phyloP scores from a whole-genome alignment of 768 basidiomycete species.

The Amanita phalloides region DNA sequence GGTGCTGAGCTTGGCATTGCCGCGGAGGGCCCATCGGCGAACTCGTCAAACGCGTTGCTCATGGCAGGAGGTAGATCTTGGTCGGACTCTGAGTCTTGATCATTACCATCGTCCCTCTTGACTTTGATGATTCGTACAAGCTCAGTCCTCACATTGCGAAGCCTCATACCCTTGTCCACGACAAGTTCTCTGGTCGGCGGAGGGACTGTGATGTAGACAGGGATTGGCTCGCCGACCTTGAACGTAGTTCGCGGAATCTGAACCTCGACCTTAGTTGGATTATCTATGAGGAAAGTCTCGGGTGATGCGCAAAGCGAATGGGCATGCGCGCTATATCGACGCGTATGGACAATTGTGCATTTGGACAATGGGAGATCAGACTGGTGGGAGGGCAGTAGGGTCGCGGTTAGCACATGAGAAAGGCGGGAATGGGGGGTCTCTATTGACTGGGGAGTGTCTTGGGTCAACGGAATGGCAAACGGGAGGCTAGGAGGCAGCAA shows the following conservation, averaged over 20 bases:
- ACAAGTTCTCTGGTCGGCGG: conserved; percentile 62
- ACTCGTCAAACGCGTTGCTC: conserved; percentile 7
- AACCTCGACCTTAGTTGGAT: conserved; percentile 59
- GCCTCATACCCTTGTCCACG: conserved; percentile 55
- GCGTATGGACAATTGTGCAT: conserved; percentile 57
- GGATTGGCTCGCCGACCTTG: conserved; percentile 61
- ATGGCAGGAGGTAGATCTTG: conserved; percentile 14
- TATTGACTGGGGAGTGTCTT: conserved; percentile 77
- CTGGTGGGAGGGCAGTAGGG: conserved; percentile 40
- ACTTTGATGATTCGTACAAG: conserved; percentile 59
- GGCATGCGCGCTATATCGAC: conserved; percentile 61
- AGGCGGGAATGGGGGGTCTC: conserved; percentile 68
- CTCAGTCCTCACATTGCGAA: conserved; percentile 75
- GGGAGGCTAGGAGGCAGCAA: conserved; percentile 52
- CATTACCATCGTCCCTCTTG: conserved; percentile 31
- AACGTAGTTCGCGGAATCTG: conserved; percentile 68
- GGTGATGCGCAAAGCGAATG: conserved; percentile 47
- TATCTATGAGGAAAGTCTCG: conserved; percentile 41
- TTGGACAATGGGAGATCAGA: conserved; percentile 33
- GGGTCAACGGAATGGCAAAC: conserved; percentile 72
- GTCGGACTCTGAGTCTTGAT: conserved; percentile 23
- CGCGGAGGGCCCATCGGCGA: conserved; percentile 7
- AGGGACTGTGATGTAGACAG: conserved; percentile 73
- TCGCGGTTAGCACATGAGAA: conserved; percentile 59
- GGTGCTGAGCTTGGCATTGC: conserved; percentile 12